These are phyloP conservation scores for Austroboletus festivus DNA, from an alignment of 768 basidiomycete species.

Conservation along the genomic window DNA sequence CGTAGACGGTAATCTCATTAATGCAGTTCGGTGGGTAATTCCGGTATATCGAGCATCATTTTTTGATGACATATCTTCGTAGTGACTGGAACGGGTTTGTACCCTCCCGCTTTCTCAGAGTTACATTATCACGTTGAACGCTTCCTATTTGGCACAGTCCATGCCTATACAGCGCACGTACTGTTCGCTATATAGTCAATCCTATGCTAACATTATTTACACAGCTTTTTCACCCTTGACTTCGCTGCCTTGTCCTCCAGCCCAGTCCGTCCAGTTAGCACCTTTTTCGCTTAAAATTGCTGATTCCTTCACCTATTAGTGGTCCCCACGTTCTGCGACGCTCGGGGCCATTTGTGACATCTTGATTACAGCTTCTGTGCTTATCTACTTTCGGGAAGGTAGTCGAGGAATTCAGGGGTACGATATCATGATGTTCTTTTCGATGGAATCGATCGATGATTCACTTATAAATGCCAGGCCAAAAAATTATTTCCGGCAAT, in stretches of 20 bases:
- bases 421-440: not conserved
- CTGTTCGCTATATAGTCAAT: not conserved
- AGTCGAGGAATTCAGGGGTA: slow-evolving; percentile 10
- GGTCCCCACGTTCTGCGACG: slow-evolving; percentile 29
- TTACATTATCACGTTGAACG: not conserved
- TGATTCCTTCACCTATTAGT: slow-evolving; percentile 1
- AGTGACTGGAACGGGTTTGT: slow-evolving; percentile 10
- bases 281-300: not conserved
- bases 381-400: slow-evolving; percentile 21
- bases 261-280: not conserved
- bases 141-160: not conserved
- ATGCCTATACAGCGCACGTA: not conserved
- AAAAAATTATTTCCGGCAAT: slow-evolving; percentile 7
- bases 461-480: not conserved
- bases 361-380: slow-evolving; percentile 18
- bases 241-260: not conserved
- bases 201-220: not conserved
- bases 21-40: slow-evolving; percentile 5
- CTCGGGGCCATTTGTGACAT: slow-evolving; percentile 11
- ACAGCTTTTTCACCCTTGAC: not conserved
- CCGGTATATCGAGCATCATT: not conserved
- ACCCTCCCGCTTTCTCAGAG: too few species aligned
- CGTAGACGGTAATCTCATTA: not conserved
- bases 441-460: not conserved
- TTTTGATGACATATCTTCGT: not conserved